Evolutionary conservation across 2,329 filamentous ascomycete genomes (phyloP).

Genomic region (Helminthosporium solani): DNA sequence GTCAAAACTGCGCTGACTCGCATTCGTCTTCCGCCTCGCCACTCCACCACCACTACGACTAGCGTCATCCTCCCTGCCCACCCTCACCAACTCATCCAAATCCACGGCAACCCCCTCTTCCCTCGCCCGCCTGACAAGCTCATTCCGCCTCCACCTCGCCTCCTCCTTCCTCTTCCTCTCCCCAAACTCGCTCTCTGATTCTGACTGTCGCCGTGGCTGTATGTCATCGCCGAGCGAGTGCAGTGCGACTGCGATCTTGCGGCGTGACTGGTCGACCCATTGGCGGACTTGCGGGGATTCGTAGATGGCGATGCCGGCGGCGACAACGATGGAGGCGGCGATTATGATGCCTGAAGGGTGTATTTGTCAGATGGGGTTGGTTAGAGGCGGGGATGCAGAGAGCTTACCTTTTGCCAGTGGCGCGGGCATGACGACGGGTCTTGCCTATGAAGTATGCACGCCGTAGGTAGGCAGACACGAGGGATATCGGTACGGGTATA

Average conservation of each 20-base stretch:
- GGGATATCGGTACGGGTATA: no score
- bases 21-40: conserved; percentile 10
- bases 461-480: no score
- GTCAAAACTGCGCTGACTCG: conserved; percentile 39
- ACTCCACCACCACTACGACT: conserved; percentile 15
- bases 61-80: conserved; percentile 31
- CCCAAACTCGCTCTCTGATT: conserved; percentile 36
- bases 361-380: conserved; percentile 27
- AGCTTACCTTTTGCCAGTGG: conserved; percentile 44
- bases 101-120: conserved; percentile 46
- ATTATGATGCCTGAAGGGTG: conserved; percentile 68
- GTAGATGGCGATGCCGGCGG: conserved; percentile 63
- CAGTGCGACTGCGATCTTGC: conserved; percentile 60
- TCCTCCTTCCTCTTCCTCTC: conserved; percentile 32
- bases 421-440: conserved; percentile 39
- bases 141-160: conserved; percentile 36
- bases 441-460: no score
- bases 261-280: conserved; percentile 63
- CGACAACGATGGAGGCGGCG: conserved; percentile 61
- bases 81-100: conserved; percentile 40
- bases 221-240: conserved; percentile 62
- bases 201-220: conserved; percentile 44
- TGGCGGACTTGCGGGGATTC: conserved; percentile 63
- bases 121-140: conserved; percentile 37
- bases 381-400: conserved; percentile 37